Evolutionary conservation across 768 basidiomycete species (phyloP).

Genomic region (Rhodosporidiobolus sp.): DNA sequence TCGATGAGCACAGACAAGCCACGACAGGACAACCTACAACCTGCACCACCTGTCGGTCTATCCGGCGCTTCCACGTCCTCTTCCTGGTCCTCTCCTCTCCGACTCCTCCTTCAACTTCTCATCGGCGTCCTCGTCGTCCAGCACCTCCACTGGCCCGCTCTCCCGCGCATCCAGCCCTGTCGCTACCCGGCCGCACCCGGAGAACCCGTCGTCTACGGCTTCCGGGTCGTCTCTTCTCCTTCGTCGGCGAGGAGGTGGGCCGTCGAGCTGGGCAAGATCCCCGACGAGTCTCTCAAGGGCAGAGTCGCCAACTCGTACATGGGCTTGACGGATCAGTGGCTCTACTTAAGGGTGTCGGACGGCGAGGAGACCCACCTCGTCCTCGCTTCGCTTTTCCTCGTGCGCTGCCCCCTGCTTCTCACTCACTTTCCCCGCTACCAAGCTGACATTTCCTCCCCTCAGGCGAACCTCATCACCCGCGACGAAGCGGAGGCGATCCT

Average conservation of each 20-base stretch:
- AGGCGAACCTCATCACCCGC: slow-evolving; percentile 3
- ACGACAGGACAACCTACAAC: too few species aligned
- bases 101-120: neutral
- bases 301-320: neutral
- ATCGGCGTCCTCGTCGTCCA: neutral
- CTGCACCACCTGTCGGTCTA: too few species aligned
- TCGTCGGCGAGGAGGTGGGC: neutral
- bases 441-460: neutral
- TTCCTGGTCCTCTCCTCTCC: neutral
- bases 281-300: neutral
- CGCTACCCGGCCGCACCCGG: neutral
- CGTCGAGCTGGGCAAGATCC: neutral
- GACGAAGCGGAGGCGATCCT: slow-evolving; percentile 1
- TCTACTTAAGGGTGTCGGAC: neutral
- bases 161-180: neutral
- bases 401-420: neutral
- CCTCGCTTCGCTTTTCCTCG: neutral
- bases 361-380: neutral
- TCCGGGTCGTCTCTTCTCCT: neutral
- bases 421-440: neutral
- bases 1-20: neutral
- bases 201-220: neutral
- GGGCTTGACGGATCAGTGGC: neutral
- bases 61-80: neutral
- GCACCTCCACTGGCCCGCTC: neutral